Base-by-base conservation (phyloP, 805 yeast species). In the Millerozyma acaciae region DNA sequence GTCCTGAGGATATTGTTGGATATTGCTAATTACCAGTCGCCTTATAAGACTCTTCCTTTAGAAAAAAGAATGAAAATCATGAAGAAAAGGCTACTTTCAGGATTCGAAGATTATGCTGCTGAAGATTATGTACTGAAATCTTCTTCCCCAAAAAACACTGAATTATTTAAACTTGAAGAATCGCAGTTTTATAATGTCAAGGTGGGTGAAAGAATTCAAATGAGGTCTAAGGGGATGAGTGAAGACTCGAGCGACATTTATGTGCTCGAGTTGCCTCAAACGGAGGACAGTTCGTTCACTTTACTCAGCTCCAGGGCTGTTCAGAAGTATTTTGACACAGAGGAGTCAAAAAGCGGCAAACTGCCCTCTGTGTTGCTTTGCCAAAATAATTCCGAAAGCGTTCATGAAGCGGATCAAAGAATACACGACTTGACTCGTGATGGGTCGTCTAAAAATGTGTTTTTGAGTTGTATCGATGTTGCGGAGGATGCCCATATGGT, bases 1-100 rank as follows among this genome's bases (percentile, higher is more conserved):
- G 43, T 90, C 2, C 80, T 85, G 6, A 60, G 61, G 31, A 62
- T 79, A 0, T 50, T 93, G 22, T 58, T 84, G 29, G 81, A 75
- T 19, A 65, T 83, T 8, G 72, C 76, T 2, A 84, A 86, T 46
- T 58, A 54, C 16, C 42, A 51, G 0, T 52, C 65, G 0, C 63
- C 77, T 0, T 32, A 47, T 7, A 75, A 73, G 44, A 84, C 93
- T 0, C 62, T 64, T 32, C 53, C 76, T 0, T 57, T 84, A 16
- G 47, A 49, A 0, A 58, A 68, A 21, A 66, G 96, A 50, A 79
- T 89, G 84, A 35, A 51, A 1, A 53, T 75, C 0, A 75, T 86
- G 44, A 65, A 74, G 33, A 50, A 51, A 23, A 33, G 47, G 22
- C 59, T 71, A 14, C 50, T 72, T n/a, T 52, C 84, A 2, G 87